Base-by-base conservation (phyloP, 164 flowering plant genomes). In the Nelumbo lutea region DNA sequence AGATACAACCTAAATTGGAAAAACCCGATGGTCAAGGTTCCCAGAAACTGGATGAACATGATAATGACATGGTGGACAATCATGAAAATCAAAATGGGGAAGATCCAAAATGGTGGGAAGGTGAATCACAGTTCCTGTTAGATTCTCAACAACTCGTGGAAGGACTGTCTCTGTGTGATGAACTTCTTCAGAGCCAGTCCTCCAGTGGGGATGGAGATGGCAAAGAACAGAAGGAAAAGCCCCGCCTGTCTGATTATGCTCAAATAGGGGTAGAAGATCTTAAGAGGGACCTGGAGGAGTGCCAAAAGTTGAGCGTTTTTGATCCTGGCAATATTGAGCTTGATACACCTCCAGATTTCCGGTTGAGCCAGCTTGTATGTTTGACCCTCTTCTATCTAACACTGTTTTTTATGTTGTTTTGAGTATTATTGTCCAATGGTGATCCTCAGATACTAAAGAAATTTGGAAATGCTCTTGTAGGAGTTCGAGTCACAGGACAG, bases 401-500 rank as follows among this genome's bases (percentile, higher is more conserved):
- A 4, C 4, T 4, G 7, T 46, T 46, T 46, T 46, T 46, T 4
- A 46, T 46, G 48, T 46, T 46, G 7, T 46, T 4, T 46, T 1
- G 58, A 45, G 1, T 15, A 60, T 27, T 47, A 42, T 2, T 39
- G 5, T 14, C 2, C 44, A 38, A 9, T 7, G n/a, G 38, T 15
- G 15, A 38, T 15, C 47, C 59, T 9, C 4, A 52, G 10, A 27
- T 27, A 0, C 27, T 62, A 42, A 59, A 57, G 15, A 48, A 64
- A 45, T 78, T 70, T 13, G 41, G 13, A 8, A 67, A 42, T 79
- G 67, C 42, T 66, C n/a, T 61, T 81, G 74, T 73, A 90, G 98
- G 98, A 90, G 46, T 89, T 91, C 68, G 90, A 86, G 40, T 94
- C 98, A 2, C 96, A 89, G 70, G 97, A 91, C 0, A 90, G 93